phyloP scores from a whole-genome alignment of 2,329 filamentous ascomycete genomes.

The Neonectria magnoliae region DNA sequence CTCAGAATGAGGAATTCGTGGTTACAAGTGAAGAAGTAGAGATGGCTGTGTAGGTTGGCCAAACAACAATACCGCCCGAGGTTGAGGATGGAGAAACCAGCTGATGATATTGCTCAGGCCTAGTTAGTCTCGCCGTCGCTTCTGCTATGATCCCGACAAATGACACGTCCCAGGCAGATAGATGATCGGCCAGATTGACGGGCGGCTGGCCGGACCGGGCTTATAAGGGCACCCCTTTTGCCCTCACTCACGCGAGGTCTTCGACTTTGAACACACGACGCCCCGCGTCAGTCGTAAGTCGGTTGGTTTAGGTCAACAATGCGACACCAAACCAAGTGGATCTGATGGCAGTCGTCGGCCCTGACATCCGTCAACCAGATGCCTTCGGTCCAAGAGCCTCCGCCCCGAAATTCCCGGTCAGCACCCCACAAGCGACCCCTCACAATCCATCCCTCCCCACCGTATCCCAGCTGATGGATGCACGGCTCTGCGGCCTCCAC shows the following conservation, averaged over 20 bases:
- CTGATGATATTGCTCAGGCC: conserved; percentile 18
- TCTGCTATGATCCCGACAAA: conserved; percentile 31
- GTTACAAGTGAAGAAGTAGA: background rate
- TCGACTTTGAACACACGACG: conserved; percentile 3
- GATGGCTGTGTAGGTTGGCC: background rate
- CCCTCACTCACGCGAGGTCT: conserved; percentile 12
- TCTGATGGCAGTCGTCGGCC: conserved; percentile 39
- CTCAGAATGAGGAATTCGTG: background rate
- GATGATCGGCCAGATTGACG: conserved; percentile 22
- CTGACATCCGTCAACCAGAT: conserved; percentile 41
- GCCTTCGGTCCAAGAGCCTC: conserved; percentile 31
- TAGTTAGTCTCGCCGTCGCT: conserved; percentile 9
- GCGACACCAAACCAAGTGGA: conserved; percentile 33
- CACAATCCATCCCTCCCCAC: conserved; percentile 11
- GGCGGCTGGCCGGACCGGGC: conserved; percentile 40
- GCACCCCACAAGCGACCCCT: conserved; percentile 28
- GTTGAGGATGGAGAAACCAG: background rate
- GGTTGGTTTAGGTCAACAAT: conserved; percentile 17
- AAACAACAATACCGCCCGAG: background rate
- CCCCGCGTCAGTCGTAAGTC: conserved; percentile 5
- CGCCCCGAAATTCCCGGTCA: conserved; percentile 43
- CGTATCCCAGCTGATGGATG: conserved; percentile 28
- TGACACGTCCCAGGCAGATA: conserved; percentile 15
- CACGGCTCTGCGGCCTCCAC: conserved; percentile 37
- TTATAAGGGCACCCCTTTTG: conserved; percentile 26